These are phyloP conservation scores for Fusarium mundagurra DNA, from an alignment of 2,329 filamentous ascomycete species.

Conservation along the genomic window DNA sequence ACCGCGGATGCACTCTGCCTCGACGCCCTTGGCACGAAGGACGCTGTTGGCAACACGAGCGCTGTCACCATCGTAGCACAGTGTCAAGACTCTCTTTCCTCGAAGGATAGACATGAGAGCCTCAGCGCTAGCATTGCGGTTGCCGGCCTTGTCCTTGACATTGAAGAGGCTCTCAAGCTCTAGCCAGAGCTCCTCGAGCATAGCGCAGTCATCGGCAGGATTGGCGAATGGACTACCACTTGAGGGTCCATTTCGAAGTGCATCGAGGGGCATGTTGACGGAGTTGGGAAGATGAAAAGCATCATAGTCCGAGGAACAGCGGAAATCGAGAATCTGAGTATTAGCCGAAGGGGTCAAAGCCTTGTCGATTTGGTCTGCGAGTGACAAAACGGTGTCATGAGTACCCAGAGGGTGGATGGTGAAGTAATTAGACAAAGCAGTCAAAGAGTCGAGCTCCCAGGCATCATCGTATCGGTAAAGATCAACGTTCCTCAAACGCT, in stretches of 20 bases:
- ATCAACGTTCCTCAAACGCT: constrained; percentile 60
- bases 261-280: constrained; percentile 56
- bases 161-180: constrained; percentile 58
- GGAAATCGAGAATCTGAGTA: constrained; percentile 56
- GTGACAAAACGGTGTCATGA: constrained; percentile 38
- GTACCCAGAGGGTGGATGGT: constrained; percentile 39
- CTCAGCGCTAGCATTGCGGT: constrained; percentile 42
- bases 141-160: constrained; percentile 42
- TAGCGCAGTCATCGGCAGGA: constrained; percentile 56
- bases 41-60: constrained; percentile 65
- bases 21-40: constrained; percentile 59
- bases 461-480: constrained; percentile 64
- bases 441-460: constrained; percentile 59
- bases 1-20: constrained; percentile 58
- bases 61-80: constrained; percentile 65
- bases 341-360: constrained; percentile 41
- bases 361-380: constrained; percentile 42
- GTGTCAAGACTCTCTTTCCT: constrained; percentile 54
- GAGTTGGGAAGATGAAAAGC: constrained; percentile 57
- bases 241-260: constrained; percentile 44
- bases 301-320: constrained; percentile 53
- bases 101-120: constrained; percentile 44
- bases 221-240: constrained; percentile 48
- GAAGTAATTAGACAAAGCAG: constrained; percentile 52
- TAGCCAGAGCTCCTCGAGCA: constrained; percentile 59